Evolutionary conservation across 2,329 filamentous ascomycete genomes (phyloP), one percentile per base, ranked within the genome.

Genomic region (Cadophora malorum): DNA sequence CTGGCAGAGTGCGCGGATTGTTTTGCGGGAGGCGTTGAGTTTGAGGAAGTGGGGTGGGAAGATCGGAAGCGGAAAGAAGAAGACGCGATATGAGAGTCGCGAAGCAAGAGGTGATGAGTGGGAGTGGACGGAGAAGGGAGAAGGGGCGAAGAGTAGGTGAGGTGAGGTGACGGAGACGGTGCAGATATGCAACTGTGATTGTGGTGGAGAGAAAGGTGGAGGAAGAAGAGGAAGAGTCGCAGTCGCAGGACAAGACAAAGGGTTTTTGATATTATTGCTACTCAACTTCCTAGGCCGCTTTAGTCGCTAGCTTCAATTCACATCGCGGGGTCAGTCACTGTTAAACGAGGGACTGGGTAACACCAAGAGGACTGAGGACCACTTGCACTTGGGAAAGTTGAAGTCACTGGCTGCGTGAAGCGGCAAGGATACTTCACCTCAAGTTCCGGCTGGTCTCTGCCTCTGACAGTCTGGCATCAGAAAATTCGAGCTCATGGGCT

Each of bases 191-290:
- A 68, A 60, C 64, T 67, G 70, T 62, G 67, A 70, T 65, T 25
- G 53, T 65, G 38, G 38, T 70, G 68, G 69, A 66, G 69, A 67
- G 64, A 66, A 55, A 73, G 67, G 66, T 69, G 70, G 56, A 66
- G 68, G 67, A 70, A 63, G 50, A 67, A 65, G 68, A 67, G 61
- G 23, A 61, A 64, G 65, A 45, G 45, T 50, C 47, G 63, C 38
- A 14, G 55, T 38, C 31, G 31, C 33, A 58, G 31, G 47, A 63
- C 45, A 50, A 25, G 50, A 63, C 45, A 50, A 49, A 38, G 50
- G 45, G 60, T 33, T 50, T 61, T 61, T 50, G 60, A 35, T 63
- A 52, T 53, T 38, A 23, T 52, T 63, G 28, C 47, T 21, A 19
- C 19, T 25, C 23, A 23, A 31, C 28, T 28, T 28, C 28, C 56